Evolutionary conservation across 352 stramenopile species (phyloP).

Genomic region (Phytophthora macrochlamydospora): DNA sequence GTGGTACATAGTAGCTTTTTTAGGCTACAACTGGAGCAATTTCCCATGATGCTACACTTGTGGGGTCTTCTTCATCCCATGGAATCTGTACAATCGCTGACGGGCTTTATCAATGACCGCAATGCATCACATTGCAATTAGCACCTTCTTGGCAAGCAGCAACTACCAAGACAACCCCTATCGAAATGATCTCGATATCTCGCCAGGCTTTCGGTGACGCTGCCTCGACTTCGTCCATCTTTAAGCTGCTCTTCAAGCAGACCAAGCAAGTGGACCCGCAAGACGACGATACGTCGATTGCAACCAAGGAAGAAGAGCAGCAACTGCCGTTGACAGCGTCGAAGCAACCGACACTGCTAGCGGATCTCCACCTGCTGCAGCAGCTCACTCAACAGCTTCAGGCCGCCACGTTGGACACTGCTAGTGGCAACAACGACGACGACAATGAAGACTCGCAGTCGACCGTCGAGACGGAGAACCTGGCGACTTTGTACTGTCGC

Average conservation of each 20-base stretch:
- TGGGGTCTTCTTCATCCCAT: too few relatives aligned
- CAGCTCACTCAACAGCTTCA: slow-evolving; percentile 33
- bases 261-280: slow-evolving; percentile 15
- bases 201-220: too few relatives aligned
- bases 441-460: neutral
- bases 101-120: too few relatives aligned
- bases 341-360: slow-evolving; percentile 33
- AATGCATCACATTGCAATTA: too few relatives aligned
- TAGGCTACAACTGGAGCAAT: too few relatives aligned
- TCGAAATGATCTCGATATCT: too few relatives aligned
- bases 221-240: too few relatives aligned
- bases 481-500: slow-evolving; percentile 39
- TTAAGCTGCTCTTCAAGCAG: slow-evolving; percentile 30
- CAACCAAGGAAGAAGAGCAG: slow-evolving; percentile 11
- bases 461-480: slow-evolving; percentile 19
- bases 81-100: too few relatives aligned
- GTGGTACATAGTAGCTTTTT: too few relatives aligned
- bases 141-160: too few relatives aligned
- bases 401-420: slow-evolving; percentile 8
- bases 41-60: too few relatives aligned
- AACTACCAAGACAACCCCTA: too few relatives aligned
- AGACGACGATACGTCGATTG: slow-evolving; percentile 5
- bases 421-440: slow-evolving; percentile 33
- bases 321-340: slow-evolving; percentile 6
- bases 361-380: slow-evolving; percentile 29